These are phyloP conservation scores for Wakefieldia striispora DNA, from an alignment of 768 basidiomycete genomes.

Conservation along the genomic window DNA sequence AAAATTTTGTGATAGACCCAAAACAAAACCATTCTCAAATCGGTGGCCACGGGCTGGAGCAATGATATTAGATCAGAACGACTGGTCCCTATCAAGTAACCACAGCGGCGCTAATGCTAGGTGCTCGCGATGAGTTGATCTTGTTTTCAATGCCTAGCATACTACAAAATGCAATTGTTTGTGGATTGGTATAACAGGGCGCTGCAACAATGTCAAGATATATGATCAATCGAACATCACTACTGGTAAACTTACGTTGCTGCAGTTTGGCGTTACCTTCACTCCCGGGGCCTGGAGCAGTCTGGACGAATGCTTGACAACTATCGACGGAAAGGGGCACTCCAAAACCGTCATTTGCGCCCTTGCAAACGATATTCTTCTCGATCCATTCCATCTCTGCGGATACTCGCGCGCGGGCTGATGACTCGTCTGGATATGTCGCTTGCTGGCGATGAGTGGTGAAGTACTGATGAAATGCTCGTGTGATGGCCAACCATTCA, in stretches of 20 bases:
- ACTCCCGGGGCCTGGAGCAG: constrained; percentile 53
- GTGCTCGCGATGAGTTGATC: constrained; percentile 38
- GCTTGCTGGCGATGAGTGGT: constrained; percentile 49
- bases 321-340: constrained; percentile 40
- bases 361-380: constrained; percentile 43
- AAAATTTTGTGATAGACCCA: no score
- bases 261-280: constrained; percentile 40
- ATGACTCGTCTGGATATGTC: constrained; percentile 56
- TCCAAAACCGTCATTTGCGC: not conserved
- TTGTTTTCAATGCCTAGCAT: constrained; percentile 81
- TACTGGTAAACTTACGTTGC: constrained; percentile 34
- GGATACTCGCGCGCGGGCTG: constrained; percentile 50
- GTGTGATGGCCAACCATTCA: constrained; percentile 92
- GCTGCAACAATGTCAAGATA: constrained; percentile 41
- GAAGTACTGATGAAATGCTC: constrained; percentile 81
- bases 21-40: no score
- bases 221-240: not conserved
- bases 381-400: constrained; percentile 68
- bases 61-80: no score
- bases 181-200: constrained; percentile 79
- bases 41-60: no score
- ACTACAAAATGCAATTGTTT: constrained; percentile 81
- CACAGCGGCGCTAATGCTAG: not conserved
- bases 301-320: constrained; percentile 66
- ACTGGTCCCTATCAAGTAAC: no score